Evolutionary conservation across 306 rosid genomes (phyloP), one percentile per base, ranked within the genome.

Genomic region (Prosopis cineraria): DNA sequence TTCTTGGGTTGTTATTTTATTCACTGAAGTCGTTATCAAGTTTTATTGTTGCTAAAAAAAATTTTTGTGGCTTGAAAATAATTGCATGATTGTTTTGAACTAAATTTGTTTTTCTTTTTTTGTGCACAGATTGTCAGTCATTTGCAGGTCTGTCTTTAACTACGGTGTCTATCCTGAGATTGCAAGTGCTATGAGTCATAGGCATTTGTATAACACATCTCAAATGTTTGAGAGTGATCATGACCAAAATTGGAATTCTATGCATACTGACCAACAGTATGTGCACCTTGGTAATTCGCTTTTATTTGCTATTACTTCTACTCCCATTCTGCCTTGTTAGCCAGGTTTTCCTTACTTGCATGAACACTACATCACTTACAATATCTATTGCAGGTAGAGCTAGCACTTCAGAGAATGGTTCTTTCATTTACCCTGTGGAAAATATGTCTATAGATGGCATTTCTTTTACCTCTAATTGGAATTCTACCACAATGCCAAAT

Each of bases 171-270:
- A 43, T 80, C 75, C 66, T 7, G 58, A 72, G 81, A 73, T 80
- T 73, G 68, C 70, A 68, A 87, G 80, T 72, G 47, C 77, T 75
- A 93, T 93, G 98, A 94, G 90, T 80, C 98, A 90, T 68, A 86
- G 94, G 75, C 98, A 90, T 78, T 60, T 81, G 67, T 87, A 86
- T 79, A 83, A 79, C 82, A 68, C 91, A 72, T 73, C 98, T 76
- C 88, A 89, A 81, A 70, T 86, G 79, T 86, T 83, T 71, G 96
- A 88, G 80, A 81, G 80, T 68, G 98, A 93, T 75, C 80, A 89
- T 72, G 98, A 93, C 77, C 94, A 79, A 72, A 88, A 89, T 75
- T 90, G 98, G 98, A 90, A 81, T 87, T 89, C 87, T 78, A 73
- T 87, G 83, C 93, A 78, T 53, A n/a, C 87, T 7, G 98, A 93